A percentile compares a stretch with the other conserved stretches of the same genome.
Conservation (phyloP, 495 filamentous ascomycete species). For the Aspergillus carlsbadensis region DNA sequence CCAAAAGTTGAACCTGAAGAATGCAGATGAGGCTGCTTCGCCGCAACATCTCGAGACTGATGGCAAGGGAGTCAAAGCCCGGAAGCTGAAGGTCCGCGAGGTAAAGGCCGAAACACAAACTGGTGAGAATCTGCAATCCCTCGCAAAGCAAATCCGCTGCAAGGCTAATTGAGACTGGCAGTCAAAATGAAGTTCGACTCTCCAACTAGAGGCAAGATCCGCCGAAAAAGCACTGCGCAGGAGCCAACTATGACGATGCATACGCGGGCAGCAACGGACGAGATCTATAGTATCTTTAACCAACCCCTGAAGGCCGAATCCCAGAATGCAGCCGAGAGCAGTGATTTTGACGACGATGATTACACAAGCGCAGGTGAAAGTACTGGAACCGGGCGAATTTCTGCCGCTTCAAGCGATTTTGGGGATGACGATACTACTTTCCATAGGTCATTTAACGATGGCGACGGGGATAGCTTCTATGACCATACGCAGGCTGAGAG, state of each 20-base stretch:
- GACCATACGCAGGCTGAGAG: slow-evolving; percentile 54
- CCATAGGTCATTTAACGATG: slow-evolving; percentile 38
- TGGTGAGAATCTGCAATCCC: slow-evolving; percentile 49
- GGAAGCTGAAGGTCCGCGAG: slow-evolving; percentile 74
- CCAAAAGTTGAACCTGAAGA: slow-evolving; percentile 30
- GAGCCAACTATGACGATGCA: slow-evolving; percentile 98
- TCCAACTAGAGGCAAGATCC: slow-evolving; percentile 73
- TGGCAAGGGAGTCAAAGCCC: slow-evolving; percentile 39
- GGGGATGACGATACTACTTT: slow-evolving; percentile 59
- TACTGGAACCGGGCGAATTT: slow-evolving; percentile 70
- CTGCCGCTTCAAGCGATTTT: slow-evolving; percentile 60
- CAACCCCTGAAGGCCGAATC: slow-evolving; percentile 69
- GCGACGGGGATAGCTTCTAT: slow-evolving; percentile 50
- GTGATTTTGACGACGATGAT: slow-evolving; percentile 67
- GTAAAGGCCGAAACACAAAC: slow-evolving; percentile 79
- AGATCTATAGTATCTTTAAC: slow-evolving; percentile 96
- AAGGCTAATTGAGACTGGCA: slow-evolving; percentile 33
- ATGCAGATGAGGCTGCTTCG: slow-evolving; percentile 16
- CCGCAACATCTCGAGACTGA: slow-evolving; percentile 23
- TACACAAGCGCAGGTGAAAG: slow-evolving; percentile 83
- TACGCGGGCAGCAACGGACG: slow-evolving; percentile 91
- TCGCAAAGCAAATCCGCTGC: background rate
- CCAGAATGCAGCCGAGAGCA: slow-evolving; percentile 45
- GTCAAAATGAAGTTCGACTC: slow-evolving; percentile 93
- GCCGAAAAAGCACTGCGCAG: slow-evolving; percentile 66